A percentile compares a stretch with the other conserved stretches of the same genome.
phyloP scores from a whole-genome alignment of 768 basidiomycete species.

The Porphyrellus cyaneotinctus region DNA sequence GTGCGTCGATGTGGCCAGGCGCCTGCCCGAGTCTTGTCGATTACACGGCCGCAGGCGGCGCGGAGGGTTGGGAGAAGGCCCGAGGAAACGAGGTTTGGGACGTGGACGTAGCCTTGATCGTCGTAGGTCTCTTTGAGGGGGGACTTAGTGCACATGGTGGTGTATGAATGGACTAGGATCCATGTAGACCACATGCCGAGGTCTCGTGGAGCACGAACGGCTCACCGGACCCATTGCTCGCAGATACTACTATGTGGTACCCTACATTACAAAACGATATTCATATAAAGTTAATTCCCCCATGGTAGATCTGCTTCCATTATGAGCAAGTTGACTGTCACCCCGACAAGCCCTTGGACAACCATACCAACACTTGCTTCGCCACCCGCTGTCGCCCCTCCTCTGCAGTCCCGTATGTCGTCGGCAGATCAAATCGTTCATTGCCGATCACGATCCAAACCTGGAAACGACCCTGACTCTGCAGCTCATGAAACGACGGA shows the following conservation, averaged over 20 bases:
- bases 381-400: constrained; percentile 43
- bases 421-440: constrained; percentile 42
- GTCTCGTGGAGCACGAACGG: too few relatives aligned
- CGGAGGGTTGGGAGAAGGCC: constrained; percentile 38
- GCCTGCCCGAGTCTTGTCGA: constrained; percentile 53
- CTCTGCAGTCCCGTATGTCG: constrained; percentile 34
- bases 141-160: neutral
- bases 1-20: constrained; percentile 63
- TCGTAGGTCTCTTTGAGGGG: constrained; percentile 51
- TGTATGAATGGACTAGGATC: neutral
- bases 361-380: constrained; percentile 40
- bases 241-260: too few relatives aligned
- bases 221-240: too few relatives aligned
- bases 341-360: constrained; percentile 22
- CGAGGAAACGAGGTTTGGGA: constrained; percentile 50
- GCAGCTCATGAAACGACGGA: constrained; percentile 36
- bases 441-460: constrained; percentile 48
- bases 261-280: too few relatives aligned
- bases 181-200: too few relatives aligned
- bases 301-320: too few relatives aligned
- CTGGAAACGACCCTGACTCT: constrained; percentile 23
- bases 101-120: constrained; percentile 59
- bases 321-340: neutral
- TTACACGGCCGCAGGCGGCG: constrained; percentile 48
- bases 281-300: too few relatives aligned